Base-by-base conservation (phyloP, 2,329 filamentous ascomycete genomes). In the Fusarium camptoceras region DNA sequence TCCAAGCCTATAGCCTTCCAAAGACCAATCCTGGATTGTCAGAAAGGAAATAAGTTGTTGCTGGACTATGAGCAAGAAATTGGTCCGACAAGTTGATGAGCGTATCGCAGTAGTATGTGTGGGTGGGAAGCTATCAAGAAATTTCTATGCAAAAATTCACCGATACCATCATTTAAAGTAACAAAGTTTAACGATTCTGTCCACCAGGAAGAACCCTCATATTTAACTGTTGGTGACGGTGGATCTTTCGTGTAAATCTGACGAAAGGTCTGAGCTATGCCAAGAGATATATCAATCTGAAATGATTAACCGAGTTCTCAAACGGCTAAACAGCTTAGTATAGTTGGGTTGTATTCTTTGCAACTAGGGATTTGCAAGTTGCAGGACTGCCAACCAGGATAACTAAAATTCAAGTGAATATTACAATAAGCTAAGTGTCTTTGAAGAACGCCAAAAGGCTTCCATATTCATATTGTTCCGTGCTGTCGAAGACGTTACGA, bases 281-380 rank as follows among this genome's bases (percentile, higher is more conserved):
- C 18, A n/a, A 12, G 34, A 37, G 34, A 37, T 37, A 2, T n/a
- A n/a, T 37, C 18, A 6, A 37, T 37, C 18, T 12, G 34, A 7
- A 11, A 7, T 37, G 18, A n/a, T 37, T n/a, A n/a, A 37, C 6
- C 18, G 34, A 37, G 18, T 37, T 12, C 18, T n/a, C 10, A 11
- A 37, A n/a, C 10, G 34, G 18, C 34, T 37, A 12, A 12, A n/a
- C 10, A 37, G 18, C 6, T 12, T 18, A 37, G 12, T n/a, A 37
- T 37, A n/a, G 34, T 37, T 12, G 7, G 18, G 3, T 2, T 4
- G 3, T n/a, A n/a, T 1, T 9, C 18, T 37, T 37, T 10, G 0
- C 10, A 2, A 37, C 34, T n/a, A n/a, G 18, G 5, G 18, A 11
- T 3, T 37, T n/a, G 6, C 2, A n/a, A n/a, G 34, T 1, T 11